Base-by-base conservation (phyloP, 495 filamentous ascomycete species). In the Xylaria curta region DNA sequence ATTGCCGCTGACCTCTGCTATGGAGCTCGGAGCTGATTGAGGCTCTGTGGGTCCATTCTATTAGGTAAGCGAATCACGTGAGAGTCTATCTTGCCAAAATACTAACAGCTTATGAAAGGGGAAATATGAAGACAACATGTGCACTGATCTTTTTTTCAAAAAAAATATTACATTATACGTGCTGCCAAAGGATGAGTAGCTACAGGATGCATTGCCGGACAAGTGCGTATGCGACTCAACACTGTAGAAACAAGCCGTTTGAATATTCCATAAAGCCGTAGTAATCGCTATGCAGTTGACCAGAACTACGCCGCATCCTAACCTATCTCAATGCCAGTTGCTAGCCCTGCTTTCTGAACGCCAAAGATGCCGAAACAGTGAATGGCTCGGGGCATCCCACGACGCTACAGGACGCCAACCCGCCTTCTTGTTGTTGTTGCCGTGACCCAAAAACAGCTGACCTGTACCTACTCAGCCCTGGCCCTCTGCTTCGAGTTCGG, bases 401-500 rank as follows among this genome's bases (percentile, higher is more conserved):
- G 7, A 69, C 42, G 44, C 51, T 46, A 17, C 33, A 53, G 63
- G 26, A 53, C 8, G 46, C 63, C 46, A 15, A 31, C 46, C 44
- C 4, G 58, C 24, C 33, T 38, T 21, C n/a, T 44, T 56, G 53
- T 6, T n/a, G 10, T 56, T 12, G 51, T 31, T 15, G 36, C 38
- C 60, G 26, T 62, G 9, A 9, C 28, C 13, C 10, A 7, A 15
- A 67, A 73, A 65, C 21, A 3, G 53, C 53, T 26, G 19, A 31
- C 53, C 53, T 10, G 53, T 56, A 17, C 53, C 21, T 54, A 4
- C n/a, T 31, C 83, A 79, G 72, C 76, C 80, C 8, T 83, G 71
- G 63, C 74, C 82, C 4, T 81, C 82, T 13, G 87, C 86, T 68
- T 90, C 89, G 62, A 93, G 87, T 54, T 89, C 91, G 0, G 89